These are phyloP conservation scores for Trypethelium eluteriae DNA, from an alignment of 495 filamentous ascomycete genomes.

Conservation along the genomic window DNA sequence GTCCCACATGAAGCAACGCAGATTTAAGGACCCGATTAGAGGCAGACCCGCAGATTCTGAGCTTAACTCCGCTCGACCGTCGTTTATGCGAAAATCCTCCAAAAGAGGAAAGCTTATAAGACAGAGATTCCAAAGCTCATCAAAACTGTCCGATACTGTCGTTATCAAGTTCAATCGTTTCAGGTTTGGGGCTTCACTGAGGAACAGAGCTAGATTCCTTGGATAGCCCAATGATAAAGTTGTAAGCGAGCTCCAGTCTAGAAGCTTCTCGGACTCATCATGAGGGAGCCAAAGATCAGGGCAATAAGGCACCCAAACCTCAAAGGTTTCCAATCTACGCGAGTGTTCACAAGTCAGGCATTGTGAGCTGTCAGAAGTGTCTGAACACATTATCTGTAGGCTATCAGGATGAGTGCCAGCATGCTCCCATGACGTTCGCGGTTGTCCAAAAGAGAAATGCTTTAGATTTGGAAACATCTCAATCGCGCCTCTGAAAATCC, in stretches of 20 bases:
- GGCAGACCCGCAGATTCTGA: background rate
- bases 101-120: background rate
- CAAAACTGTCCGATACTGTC: background rate
- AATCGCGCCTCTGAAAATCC: background rate
- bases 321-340: background rate
- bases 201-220: background rate
- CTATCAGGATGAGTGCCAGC: background rate
- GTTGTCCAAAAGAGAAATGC: background rate
- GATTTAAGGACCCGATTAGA: background rate
- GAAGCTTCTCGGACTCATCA: background rate
- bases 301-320: background rate
- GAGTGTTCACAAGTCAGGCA: background rate
- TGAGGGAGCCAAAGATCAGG: no score
- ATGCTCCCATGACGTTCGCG: background rate
- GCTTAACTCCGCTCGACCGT: background rate
- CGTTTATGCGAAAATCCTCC: background rate
- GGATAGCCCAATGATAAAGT: background rate
- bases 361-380: background rate
- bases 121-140: background rate
- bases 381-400: no score
- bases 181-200: background rate
- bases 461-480: background rate
- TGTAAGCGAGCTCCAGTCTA: background rate
- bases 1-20: background rate
- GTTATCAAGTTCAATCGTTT: background rate